Base-by-base conservation (phyloP, 2,329 filamentous ascomycete species). In the Fusarium aywerte region DNA sequence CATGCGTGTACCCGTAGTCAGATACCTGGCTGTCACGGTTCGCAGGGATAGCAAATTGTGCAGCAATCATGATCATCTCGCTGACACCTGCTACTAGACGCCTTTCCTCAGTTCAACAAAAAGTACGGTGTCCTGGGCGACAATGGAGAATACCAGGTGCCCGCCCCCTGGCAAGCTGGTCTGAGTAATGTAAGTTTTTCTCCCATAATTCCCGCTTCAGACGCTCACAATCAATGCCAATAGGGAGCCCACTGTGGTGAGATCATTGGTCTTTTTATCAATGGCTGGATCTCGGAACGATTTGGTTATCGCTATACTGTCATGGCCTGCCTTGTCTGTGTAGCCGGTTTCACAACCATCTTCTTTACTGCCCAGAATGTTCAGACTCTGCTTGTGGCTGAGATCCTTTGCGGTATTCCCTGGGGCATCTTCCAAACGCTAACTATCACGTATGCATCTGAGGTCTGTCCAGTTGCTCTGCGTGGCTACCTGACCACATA, bases 401-500 rank as follows among this genome's bases (percentile, higher is more conserved):
- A 90, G 74, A 85, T 90, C 35, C 80, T 90, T 4, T 88, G 85
- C 68, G 89, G 88, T 49, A 85, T 89, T 40, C 86, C 86, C 0
- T 88, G 85, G 83, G 84, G 84, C n/a, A 83, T 86, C 56, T 86
- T 89, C 76, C 84, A 87, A 74, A 81, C 82, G 29, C 77, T 88
- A 35, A 86, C 84, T 65, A 84, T 88, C 62, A 88, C 89, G 1
- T 92, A 92, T 71, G 89, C 89, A 29, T 88, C 87, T 54, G 90
- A 92, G 73, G 90, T 92, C 59, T 92, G 89, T 73, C 90, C 90
- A 4, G 85, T 92, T 8, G 87, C 89, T 43, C 83, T 93, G 51
- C 87, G 90, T 62, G 89, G 89, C 53, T 90, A 90, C 73, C 78
- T 91, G 66, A 92, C 90, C 1, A 92, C 90, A 8, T 92, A 92